Conservation (phyloP, 305 asterid species). For the Fraxinus velutina region DNA sequence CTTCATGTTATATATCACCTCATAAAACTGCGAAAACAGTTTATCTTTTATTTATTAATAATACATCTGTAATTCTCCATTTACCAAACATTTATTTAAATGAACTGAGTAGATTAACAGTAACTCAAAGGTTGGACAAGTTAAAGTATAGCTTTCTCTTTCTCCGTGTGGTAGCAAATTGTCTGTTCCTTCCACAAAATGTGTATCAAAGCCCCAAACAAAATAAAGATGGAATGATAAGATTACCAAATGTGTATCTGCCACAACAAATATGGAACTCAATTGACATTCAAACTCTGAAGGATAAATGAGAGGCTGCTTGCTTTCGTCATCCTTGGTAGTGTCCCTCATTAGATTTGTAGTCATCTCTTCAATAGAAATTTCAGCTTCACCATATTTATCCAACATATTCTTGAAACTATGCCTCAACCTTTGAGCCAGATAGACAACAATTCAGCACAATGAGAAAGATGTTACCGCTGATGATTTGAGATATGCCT, state of each 20-base stretch:
- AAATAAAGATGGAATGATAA: too few species aligned
- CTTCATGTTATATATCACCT: background rate
- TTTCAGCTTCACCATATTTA: constrained; percentile 39
- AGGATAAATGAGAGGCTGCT: too few species aligned
- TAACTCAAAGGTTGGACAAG: too few species aligned
- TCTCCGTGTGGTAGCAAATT: too few species aligned
- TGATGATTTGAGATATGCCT: background rate
- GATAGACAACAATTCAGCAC: background rate
- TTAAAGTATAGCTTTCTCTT: too few species aligned
- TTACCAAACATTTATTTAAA: background rate
- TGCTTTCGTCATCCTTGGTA: too few species aligned
- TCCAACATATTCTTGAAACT: constrained; percentile 44
- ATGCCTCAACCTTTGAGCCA: constrained; percentile 50
- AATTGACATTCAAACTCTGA: too few species aligned
- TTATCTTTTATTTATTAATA: background rate
- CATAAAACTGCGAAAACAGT: background rate
- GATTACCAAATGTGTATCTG: too few species aligned
- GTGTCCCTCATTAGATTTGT: constrained; percentile 7
- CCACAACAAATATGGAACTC: too few species aligned
- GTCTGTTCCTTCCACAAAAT: too few species aligned
- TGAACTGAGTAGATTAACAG: background rate
- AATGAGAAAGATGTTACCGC: background rate
- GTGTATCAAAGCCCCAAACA: too few species aligned
- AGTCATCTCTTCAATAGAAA: constrained; percentile 42
- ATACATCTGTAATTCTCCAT: background rate